Evolutionary conservation across 352 stramenopile species (phyloP).

Genomic region (Ophiocytium majus): DNA sequence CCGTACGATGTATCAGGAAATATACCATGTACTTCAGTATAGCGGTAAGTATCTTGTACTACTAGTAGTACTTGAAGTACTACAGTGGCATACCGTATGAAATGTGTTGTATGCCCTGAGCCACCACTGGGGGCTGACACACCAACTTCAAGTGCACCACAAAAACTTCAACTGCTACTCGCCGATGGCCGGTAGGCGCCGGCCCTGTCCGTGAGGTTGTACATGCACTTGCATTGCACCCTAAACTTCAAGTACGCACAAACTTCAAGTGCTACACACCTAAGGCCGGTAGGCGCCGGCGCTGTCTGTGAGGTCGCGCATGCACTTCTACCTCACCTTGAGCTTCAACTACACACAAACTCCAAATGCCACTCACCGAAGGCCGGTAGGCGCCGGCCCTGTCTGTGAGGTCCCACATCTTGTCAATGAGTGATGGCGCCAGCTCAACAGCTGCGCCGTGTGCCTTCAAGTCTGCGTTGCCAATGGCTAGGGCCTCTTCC

Average conservation of each 20-base stretch:
- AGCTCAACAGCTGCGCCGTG: not conserved
- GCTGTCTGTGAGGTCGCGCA: no score
- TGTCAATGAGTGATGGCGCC: not conserved
- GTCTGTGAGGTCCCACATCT: slow-evolving; percentile 15
- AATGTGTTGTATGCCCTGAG: no score
- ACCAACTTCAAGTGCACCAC: not conserved
- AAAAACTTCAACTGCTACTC: no score
- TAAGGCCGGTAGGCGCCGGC: no score
- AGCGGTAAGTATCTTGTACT: no score
- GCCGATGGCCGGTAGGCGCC: not conserved
- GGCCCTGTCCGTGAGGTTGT: not conserved
- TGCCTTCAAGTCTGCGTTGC: slow-evolving; percentile 4
- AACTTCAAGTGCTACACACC: not conserved
- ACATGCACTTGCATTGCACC: not conserved
- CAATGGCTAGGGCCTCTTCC: not conserved
- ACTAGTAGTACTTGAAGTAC: no score
- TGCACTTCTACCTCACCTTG: not conserved
- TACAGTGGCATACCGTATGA: no score
- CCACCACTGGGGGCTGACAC: no score
- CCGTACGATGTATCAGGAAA: no score
- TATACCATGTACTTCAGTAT: no score
- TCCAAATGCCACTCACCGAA: not conserved
- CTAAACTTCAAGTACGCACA: not conserved
- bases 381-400: not conserved
- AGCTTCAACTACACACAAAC: not conserved